Conservation (phyloP, 2,329 filamentous ascomycete species). For the Penicillium sp. region DNA sequence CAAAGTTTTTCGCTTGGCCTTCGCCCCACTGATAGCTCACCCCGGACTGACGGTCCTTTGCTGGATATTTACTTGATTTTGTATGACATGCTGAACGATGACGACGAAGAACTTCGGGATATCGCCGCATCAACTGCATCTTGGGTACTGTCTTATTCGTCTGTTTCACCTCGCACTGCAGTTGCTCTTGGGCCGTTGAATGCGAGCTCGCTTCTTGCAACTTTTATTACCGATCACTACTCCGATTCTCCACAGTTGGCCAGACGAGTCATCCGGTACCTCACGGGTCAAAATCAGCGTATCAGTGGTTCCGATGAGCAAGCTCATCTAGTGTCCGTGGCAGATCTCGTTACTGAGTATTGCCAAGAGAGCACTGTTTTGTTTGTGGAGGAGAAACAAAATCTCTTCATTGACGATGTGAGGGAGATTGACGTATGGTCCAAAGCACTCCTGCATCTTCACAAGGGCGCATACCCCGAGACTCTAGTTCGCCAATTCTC, state of each 20-base stretch:
- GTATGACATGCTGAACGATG: constrained; percentile 79
- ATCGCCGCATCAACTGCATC: constrained; percentile 51
- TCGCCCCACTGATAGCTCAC: constrained; percentile 19
- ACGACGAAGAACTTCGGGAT: constrained; percentile 84
- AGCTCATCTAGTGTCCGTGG: constrained; percentile 22
- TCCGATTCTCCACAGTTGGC: constrained; percentile 32
- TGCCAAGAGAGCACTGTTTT: constrained; percentile 51
- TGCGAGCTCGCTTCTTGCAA: constrained; percentile 43
- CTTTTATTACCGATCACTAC: constrained; percentile 39
- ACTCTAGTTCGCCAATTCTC: constrained; percentile 22
- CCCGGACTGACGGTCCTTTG: constrained; percentile 33
- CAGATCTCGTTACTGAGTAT: constrained; percentile 33
- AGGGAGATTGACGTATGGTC: constrained; percentile 72
- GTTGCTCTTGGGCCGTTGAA: constrained; percentile 50
- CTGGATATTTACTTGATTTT: constrained; percentile 63
- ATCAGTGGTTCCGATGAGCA: constrained; percentile 21
- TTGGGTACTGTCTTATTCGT: constrained; percentile 36
- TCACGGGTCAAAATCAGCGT: constrained; percentile 35
- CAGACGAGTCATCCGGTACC: constrained; percentile 38
- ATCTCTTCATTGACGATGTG: constrained; percentile 85
- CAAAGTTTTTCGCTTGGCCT: constrained; percentile 46
- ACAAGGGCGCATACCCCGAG: constrained; percentile 23
- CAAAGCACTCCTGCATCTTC: constrained; percentile 45
- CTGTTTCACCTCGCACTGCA: constrained; percentile 27
- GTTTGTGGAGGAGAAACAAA: constrained; percentile 88